Conservation (phyloP, 2,329 filamentous ascomycete species). For the Penicillium sp. region DNA sequence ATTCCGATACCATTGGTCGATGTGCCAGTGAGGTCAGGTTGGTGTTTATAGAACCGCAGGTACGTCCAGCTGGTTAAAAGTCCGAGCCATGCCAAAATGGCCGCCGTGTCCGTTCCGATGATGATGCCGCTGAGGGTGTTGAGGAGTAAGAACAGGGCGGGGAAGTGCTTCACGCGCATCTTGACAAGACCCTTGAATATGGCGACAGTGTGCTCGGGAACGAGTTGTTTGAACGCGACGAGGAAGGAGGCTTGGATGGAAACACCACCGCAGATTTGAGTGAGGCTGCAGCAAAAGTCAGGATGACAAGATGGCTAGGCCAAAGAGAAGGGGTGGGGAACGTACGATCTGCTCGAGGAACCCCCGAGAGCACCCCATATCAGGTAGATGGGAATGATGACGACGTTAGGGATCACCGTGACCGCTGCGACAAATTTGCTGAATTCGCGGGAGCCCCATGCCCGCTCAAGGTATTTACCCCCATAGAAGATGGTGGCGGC, state of each 20-base stretch:
- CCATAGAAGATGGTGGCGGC: constrained; percentile 79
- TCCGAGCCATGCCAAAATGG: constrained; percentile 72
- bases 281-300: constrained; percentile 52
- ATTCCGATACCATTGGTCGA: constrained; percentile 53
- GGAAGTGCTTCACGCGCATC: constrained; percentile 78
- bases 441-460: constrained; percentile 89
- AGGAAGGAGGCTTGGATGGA: constrained; percentile 89
- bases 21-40: constrained; percentile 51
- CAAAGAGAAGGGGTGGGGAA: constrained; percentile 3
- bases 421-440: constrained; percentile 80
- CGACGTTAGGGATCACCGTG: constrained; percentile 70
- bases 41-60: constrained; percentile 82
- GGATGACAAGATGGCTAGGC: background rate
- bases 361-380: constrained; percentile 62
- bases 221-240: constrained; percentile 93
- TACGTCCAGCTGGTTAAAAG: constrained; percentile 91
- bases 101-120: constrained; percentile 65
- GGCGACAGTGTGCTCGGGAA: constrained; percentile 93
- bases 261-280: constrained; percentile 80
- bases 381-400: constrained; percentile 68
- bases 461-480: constrained; percentile 88
- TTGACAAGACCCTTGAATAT: constrained; percentile 84
- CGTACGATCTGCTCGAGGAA: constrained; percentile 36
- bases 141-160: constrained; percentile 66
- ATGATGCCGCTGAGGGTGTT: constrained; percentile 61